These are phyloP conservation scores for Gleditsia sinensis DNA, from an alignment of 306 rosid species.

Conservation along the genomic window DNA sequence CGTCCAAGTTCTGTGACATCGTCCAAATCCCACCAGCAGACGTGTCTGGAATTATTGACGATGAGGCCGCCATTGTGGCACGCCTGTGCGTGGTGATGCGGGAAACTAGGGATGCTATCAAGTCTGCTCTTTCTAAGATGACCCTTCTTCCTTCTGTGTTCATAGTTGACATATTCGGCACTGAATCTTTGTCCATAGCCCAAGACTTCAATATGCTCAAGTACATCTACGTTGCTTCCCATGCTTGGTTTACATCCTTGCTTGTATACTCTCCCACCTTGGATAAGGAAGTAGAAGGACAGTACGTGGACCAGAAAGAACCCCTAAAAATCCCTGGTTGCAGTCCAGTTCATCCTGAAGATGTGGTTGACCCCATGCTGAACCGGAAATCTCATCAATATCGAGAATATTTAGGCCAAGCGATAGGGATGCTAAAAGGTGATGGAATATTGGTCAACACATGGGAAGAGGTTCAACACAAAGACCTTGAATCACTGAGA, in stretches of 20 bases:
- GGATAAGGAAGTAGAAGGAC: conserved; percentile 35
- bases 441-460: conserved; percentile 47
- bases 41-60: background rate
- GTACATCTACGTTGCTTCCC: conserved; percentile 24
- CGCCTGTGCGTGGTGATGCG: conserved; percentile 35
- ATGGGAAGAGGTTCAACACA: conserved; percentile 41
- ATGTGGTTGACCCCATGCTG: conserved; percentile 38
- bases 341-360: conserved; percentile 29
- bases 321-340: conserved; percentile 40
- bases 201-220: conserved; percentile 38
- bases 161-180: conserved; percentile 44
- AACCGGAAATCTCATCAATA: too few relatives aligned
- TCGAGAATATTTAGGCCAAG: background rate
- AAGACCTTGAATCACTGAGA: conserved; percentile 22
- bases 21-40: conserved; percentile 35
- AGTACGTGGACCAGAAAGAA: conserved; percentile 38
- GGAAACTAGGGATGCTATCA: conserved; percentile 7
- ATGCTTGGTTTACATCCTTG: conserved; percentile 36
- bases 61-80: background rate
- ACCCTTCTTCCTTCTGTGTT: conserved; percentile 14
- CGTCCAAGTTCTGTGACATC: conserved; percentile 29
- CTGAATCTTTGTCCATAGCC: too few relatives aligned
- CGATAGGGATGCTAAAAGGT: background rate
- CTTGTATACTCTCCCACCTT: conserved; percentile 6
- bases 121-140: conserved; percentile 4